Conservation (phyloP, 345 rosid species). For the Linum lewisii region DNA sequence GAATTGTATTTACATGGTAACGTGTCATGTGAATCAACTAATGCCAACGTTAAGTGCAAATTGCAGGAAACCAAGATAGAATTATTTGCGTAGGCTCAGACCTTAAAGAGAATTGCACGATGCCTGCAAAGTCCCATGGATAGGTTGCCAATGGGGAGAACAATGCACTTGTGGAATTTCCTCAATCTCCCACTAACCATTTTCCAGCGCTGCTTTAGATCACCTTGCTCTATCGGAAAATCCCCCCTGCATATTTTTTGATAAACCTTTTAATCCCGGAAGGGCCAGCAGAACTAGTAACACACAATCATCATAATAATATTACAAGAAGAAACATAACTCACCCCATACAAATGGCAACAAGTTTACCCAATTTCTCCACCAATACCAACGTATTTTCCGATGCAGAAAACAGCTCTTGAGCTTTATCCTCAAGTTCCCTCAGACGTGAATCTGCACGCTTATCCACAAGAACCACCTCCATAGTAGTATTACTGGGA, state of each 20-base stretch:
- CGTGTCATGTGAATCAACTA: no score
- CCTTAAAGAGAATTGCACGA: conserved; percentile 95
- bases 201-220: conserved; percentile 77
- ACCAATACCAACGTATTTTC: conserved; percentile 59
- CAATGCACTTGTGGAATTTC: conserved; percentile 60
- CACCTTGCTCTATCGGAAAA: conserved; percentile 72
- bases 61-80: no score
- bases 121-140: conserved; percentile 87
- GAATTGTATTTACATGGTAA: no score
- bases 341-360: conserved; percentile 87
- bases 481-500: conserved; percentile 64
- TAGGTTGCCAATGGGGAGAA: conserved; percentile 80
- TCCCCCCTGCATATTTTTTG: conserved; percentile 48
- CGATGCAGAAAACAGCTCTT: conserved; percentile 59
- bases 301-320: no score
- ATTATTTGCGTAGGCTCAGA: conserved; percentile 7
- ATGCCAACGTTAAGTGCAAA: no score
- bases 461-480: conserved; percentile 72
- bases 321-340: conserved; percentile 3
- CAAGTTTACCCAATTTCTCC: conserved; percentile 78
- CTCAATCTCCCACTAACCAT: conserved; percentile 54
- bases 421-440: conserved; percentile 86
- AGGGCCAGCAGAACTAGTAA: not conserved
- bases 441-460: conserved; percentile 63
- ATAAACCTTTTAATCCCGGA: not conserved